Base-by-base conservation (phyloP, 495 filamentous ascomycete species). In the Podospora australis region DNA sequence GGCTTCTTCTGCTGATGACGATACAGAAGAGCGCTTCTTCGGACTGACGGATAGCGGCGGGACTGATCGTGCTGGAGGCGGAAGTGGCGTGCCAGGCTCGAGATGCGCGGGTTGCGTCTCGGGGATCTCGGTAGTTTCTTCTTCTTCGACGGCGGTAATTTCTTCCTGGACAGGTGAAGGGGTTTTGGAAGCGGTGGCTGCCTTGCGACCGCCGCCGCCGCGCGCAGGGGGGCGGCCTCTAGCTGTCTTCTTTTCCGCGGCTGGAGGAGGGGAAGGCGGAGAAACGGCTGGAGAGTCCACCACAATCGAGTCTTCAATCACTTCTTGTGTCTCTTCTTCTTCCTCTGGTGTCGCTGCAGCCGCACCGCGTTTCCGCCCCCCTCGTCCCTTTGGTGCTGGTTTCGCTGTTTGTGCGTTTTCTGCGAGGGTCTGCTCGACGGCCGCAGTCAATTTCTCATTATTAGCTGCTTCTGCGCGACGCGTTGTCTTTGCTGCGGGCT, bases 1-100 rank as follows among this genome's bases (percentile, higher is more conserved):
- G 10, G 85, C 79, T 58, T 90, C 88, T 34, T 69, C 73, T 34
- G 75, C 83, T 1, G 75, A 36, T 0, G 49, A 80, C 8, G 75
- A 78, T 69, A 71, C 57, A 71, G 72, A 8, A 4, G 20, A 44
- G 50, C 20, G 24, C 36, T 24, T 22, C 26, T 46, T 44, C 14
- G 46, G 50, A 14, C 48, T 39, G 21, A 46, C 49, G 11, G 53
- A 44, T 8, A 45, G 53, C 29, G 39, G 43, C 48, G 60, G 25
- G 48, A 49, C 34, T 56, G 65, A 14, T 60, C 34, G 42, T 67
- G 66, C 32, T 63, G 60, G 49, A 57, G 28, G 45, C 29, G 20
- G 35, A 28, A 11, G 39, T 50, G 6, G 58, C 36, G 40, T 43
- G 13, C 40, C 40, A 13, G 40, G 40, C 23, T 24, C n/a, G 13